phyloP scores from a whole-genome alignment of 139 green algal species.

The Tetraselmis striata region DNA sequence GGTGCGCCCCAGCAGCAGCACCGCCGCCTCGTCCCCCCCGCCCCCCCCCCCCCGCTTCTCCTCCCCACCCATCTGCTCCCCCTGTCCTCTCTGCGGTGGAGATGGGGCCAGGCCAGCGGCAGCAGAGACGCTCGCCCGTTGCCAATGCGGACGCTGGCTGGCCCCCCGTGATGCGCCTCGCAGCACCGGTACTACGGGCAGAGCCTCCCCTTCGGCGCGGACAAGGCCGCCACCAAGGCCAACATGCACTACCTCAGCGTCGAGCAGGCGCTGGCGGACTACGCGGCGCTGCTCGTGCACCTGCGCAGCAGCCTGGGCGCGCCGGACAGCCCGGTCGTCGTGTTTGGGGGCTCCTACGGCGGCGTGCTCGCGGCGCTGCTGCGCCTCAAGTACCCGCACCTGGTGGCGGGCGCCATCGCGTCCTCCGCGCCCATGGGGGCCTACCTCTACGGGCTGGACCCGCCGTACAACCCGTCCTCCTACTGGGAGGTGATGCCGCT shows the following conservation, averaged over 20 bases:
- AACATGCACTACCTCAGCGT: slow-evolving; percentile 40
- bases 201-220: slow-evolving; percentile 41
- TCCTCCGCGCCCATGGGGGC: slow-evolving; percentile 86
- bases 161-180: too few species aligned
- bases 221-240: not conserved
- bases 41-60: slow-evolving; percentile 3
- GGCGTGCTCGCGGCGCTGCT: slow-evolving; percentile 83
- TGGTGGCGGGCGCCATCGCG: slow-evolving; percentile 73
- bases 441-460: slow-evolving; percentile 38
- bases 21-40: not conserved
- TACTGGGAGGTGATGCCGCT: slow-evolving; percentile 48
- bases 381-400: slow-evolving; percentile 72
- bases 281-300: slow-evolving; percentile 51
- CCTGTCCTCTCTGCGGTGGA: too few species aligned
- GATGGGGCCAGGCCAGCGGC: too few species aligned
- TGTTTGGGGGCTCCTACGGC: slow-evolving; percentile 82
- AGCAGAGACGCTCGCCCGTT: too few species aligned
- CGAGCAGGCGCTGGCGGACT: slow-evolving; percentile 83
- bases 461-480: slow-evolving; percentile 27
- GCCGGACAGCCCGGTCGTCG: slow-evolving; percentile 43
- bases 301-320: slow-evolving; percentile 29
- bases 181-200: slow-evolving; percentile 86
- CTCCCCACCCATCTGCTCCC: too few species aligned
- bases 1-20: slow-evolving; percentile 1
- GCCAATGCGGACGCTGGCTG: too few species aligned